A percentile compares a stretch with the other conserved stretches of the same genome.
Evolutionary conservation across 441 rosid genomes (phyloP).

Genomic region (Omphalea diandra): DNA sequence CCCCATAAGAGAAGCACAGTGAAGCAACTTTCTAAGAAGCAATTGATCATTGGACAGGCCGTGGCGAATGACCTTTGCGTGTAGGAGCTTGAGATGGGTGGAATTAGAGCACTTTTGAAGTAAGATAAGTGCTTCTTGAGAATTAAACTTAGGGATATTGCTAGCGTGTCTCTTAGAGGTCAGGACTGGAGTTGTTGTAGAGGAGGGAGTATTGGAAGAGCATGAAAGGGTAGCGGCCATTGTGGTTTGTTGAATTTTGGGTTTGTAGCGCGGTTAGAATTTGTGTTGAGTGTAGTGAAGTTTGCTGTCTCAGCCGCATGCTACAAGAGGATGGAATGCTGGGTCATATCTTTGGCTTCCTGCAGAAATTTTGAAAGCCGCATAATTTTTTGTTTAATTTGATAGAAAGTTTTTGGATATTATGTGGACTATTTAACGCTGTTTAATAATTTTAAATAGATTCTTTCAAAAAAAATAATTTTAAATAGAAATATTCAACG

Average conservation of each 20-base stretch:
- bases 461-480: too few species aligned
- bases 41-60: conserved; percentile 48
- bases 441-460: too few species aligned
- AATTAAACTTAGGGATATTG: conserved; percentile 30
- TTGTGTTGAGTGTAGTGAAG: not conserved
- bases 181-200: conserved; percentile 10
- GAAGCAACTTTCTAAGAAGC: conserved; percentile 55
- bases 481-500: too few species aligned
- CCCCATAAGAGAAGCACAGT: conserved; percentile 43
- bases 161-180: conserved; percentile 1
- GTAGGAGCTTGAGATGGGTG: conserved; percentile 55
- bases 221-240: conserved; percentile 34
- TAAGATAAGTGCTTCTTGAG: conserved; percentile 40
- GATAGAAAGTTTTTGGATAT: too few species aligned
- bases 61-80: conserved; percentile 49
- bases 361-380: too few species aligned
- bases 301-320: too few species aligned
- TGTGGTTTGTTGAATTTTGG: not conserved
- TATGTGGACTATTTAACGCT: too few species aligned
- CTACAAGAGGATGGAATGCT: too few species aligned
- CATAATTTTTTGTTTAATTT: too few species aligned
- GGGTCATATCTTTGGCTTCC: too few species aligned
- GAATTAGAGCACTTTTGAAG: conserved; percentile 49
- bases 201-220: conserved; percentile 20
- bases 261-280: not conserved